Base-by-base conservation (phyloP, 495 filamentous ascomycete species). In the Aspergillus kassunensis region DNA sequence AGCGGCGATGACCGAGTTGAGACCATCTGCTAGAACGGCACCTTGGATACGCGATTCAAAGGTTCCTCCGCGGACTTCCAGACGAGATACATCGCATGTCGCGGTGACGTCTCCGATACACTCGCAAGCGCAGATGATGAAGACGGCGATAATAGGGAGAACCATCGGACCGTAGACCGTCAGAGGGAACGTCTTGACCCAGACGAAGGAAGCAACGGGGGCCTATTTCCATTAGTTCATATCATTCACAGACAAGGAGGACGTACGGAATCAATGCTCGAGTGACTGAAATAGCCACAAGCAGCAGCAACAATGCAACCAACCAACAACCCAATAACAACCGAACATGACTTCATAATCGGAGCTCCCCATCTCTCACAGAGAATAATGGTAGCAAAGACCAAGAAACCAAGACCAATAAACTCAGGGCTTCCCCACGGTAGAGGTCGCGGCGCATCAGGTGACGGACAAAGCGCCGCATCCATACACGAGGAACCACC, bases 1-100 rank as follows among this genome's bases (percentile, higher is more conserved):
- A 0, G 84, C 88, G 13, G 90, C 88, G 25, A 96, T 63, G 42
- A 92, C 67, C 21, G 89, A 89, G 67, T 87, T 91, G 33, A 92
- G 49, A 8, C 90, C 89, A 61, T 95, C 90, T 0, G 68, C 67
- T 13, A 74, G 72, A 16, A 96, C 81, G 50, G 91, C 91, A 20
- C 91, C 91, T 64, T 95, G 90, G 67, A 97, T 92, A 15, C 90
- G 82, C 27, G 86, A 90, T 66, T 96, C 90, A 70, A 93, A 96
- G 25, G 83, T 69, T 24, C 75, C 66, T 36, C 91, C 91, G 15
- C 89, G 82, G 40, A 95, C 88, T 59, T 90, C 85, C 49, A 95
- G 79, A 12, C 86, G 82, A 3, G 89, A 93, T 8, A 96, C 91
- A 68, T 91, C 88, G 59, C 80, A 79, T 18, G 77, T 79, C 30